Evolutionary conservation across 2,329 filamentous ascomycete genomes (phyloP), one percentile per base, ranked within the genome.

Genomic region (Fusarium armeniacum): DNA sequence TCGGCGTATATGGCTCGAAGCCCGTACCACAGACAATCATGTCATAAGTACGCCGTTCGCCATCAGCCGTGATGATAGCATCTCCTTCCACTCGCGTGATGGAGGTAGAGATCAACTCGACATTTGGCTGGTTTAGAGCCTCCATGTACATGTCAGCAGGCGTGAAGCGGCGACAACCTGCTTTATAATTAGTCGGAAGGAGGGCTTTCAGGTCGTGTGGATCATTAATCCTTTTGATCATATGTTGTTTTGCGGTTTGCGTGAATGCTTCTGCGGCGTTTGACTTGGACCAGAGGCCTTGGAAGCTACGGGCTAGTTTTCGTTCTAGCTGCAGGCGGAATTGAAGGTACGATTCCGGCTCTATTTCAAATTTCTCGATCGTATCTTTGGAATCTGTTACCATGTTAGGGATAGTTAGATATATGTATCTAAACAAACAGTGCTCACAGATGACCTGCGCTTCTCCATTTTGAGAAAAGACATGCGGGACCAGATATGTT

Each of bases 71-170:
- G 12, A 49, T 24, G 12, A 49, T 35, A n/a, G 46, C 30, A 49
- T 36, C 22, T 18, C 46, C 46, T 24, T 49, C 46, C 3, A 49
- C 20, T 22, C 20, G 46, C n/a, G 22, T 18, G 30, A 49, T 49
- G 11, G n/a, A 13, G 46, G 15, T 22, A 11, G 13, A 58, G 69
- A 71, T 44, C 16, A 49, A n/a, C 20, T 49, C 46, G 36, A 49
- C 46, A 24, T 49, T 49, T 24, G 46, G 32, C 32, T 49, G 46
- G 30, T 49, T 22, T 12, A 49, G 20, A 49, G 46, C 46, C 32
- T 49, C 32, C 46, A 49, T 24, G 20, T 49, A 49, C 15, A 35
- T 49, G 6, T 49, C 46, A 9, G 46, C 46, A 36, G 46, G 46
- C 10, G 46, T 49, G 18, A 49, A 49, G 32, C 32, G 46, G 33